These are phyloP conservation scores for Scenedesmus sp. DNA, from an alignment of 163 green algal species.

Conservation along the genomic window DNA sequence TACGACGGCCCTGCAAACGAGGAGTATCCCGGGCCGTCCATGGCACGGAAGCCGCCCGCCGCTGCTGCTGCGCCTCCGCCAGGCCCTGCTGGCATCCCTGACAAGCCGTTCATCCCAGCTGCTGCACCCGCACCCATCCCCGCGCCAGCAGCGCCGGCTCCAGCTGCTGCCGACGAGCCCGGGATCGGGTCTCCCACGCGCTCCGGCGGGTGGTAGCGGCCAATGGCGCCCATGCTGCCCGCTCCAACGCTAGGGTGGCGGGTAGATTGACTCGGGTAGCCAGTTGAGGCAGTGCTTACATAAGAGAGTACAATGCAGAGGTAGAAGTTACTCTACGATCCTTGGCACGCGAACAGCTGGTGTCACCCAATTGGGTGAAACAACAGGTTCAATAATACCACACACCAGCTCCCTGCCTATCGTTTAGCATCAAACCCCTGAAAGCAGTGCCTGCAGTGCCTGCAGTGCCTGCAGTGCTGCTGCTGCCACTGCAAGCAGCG, in stretches of 20 bases:
- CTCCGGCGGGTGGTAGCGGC: slow-evolving; percentile 73
- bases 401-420: too few relatives aligned
- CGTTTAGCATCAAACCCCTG: too few relatives aligned
- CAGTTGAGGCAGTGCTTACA: too few relatives aligned
- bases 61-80: not conserved
- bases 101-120: not conserved
- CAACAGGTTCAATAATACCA: too few relatives aligned
- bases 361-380: too few relatives aligned
- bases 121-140: not conserved
- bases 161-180: not conserved
- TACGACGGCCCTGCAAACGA: slow-evolving; percentile 66
- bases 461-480: not conserved
- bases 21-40: slow-evolving; percentile 52
- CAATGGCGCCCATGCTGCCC: slow-evolving; percentile 63
- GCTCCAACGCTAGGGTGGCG: slow-evolving; percentile 46
- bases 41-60: slow-evolving; percentile 2
- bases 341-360: too few relatives aligned
- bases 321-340: too few relatives aligned
- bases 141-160: not conserved
- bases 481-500: not conserved
- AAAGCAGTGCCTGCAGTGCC: too few relatives aligned
- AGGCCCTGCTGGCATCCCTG: not conserved
- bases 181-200: slow-evolving; percentile 67
- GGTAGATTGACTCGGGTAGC: too few relatives aligned
- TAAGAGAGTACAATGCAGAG: too few relatives aligned